These are phyloP conservation scores for Saccharomycopsis synnaedendra DNA, from an alignment of 805 yeast species.

Conservation along the genomic window DNA sequence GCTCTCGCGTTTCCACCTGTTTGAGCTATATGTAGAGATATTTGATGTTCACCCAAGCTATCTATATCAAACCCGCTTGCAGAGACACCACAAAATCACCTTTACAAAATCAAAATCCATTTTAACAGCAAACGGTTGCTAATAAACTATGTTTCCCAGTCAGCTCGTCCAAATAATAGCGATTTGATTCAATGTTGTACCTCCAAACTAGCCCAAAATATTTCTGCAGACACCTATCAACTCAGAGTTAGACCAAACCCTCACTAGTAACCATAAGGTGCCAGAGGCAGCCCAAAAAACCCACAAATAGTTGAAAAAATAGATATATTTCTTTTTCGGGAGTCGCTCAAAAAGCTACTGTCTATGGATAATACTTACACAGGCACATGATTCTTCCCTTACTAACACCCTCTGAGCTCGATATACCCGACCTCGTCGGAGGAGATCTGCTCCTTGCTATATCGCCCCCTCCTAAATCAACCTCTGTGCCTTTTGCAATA, in stretches of 20 bases:
- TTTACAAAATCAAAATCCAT: no score
- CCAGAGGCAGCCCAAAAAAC: background rate
- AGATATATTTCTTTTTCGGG: background rate
- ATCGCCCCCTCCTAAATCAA: background rate
- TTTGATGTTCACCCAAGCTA: no score
- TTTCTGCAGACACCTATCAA: background rate
- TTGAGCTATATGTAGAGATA: no score
- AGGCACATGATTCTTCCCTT: conserved; percentile 15
- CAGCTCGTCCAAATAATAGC: no score
- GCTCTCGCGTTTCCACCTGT: no score
- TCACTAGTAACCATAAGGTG: background rate
- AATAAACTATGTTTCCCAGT: no score
- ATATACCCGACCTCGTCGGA: conserved; percentile 1
- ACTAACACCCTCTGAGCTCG: conserved; percentile 14
- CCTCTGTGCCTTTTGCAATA: conserved; percentile 18
- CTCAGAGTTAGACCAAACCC: background rate
- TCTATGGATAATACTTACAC: background rate
- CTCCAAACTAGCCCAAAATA: no score
- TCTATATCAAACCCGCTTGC: no score
- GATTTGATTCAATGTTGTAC: no score
- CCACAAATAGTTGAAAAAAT: background rate
- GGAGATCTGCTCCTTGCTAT: conserved; percentile 6
- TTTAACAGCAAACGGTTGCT: no score
- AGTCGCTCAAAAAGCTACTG: background rate
- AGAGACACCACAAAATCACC: no score